Evolutionary conservation across 2,329 filamentous ascomycete genomes (phyloP).

Genomic region (Botrytis tulipae): DNA sequence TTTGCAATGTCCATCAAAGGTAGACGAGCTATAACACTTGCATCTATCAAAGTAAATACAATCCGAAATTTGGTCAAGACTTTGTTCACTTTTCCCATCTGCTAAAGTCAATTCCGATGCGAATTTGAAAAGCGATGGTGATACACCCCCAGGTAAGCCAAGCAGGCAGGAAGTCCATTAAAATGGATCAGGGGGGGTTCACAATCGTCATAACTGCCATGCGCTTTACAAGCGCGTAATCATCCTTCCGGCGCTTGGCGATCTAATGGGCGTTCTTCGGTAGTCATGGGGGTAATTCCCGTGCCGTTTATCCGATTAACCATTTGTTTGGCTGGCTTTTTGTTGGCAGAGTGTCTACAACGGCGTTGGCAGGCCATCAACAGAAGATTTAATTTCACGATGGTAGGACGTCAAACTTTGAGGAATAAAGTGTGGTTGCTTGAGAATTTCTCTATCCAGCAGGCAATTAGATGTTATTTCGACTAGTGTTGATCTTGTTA

Average conservation of each 20-base stretch:
- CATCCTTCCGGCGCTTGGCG: not conserved
- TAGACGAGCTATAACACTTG: not conserved
- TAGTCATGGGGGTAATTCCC: not conserved
- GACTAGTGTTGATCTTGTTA: not conserved
- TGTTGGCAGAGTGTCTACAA: not conserved
- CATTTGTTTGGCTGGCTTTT: not conserved
- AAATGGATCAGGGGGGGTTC: not conserved
- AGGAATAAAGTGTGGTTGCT: not conserved
- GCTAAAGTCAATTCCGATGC: not conserved
- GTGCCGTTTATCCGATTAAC: not conserved
- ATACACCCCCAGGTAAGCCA: not conserved
- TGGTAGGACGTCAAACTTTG: not conserved
- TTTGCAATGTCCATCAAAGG: not conserved
- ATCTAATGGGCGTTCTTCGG: not conserved
- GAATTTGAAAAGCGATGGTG: not conserved
- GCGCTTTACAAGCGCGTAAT: not conserved
- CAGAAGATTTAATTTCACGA: not conserved
- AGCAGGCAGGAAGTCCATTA: not conserved
- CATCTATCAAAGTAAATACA: not conserved
- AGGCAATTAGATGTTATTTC: not conserved
- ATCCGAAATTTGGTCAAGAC: not conserved
- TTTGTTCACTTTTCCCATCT: not conserved
- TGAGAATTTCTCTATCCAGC: not conserved
- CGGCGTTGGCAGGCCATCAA: too few relatives aligned
- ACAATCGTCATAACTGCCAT: not conserved